Percentiles rank a stretch among this genome's conserved stretches.
Evolutionary conservation across 1,284 basidiomycete genomes (phyloP).

Genomic region (Melanopsichium pennsylvanicum): DNA sequence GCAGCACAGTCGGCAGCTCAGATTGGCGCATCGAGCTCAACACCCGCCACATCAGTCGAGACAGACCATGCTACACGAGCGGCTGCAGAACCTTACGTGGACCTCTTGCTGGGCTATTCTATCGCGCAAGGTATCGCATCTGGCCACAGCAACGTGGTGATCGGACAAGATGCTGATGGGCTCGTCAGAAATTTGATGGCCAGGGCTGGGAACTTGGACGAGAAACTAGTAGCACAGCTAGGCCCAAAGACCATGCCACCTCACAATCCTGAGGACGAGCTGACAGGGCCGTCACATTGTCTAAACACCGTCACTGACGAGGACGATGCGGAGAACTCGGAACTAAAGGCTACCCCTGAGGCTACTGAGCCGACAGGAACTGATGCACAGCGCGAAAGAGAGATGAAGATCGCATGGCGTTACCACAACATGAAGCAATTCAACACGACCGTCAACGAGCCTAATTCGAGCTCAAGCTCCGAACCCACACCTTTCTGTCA

Average conservation of each 20-base stretch:
- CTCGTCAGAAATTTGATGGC: conserved; percentile 59
- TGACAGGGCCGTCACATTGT: conserved; percentile 18
- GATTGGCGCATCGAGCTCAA: conserved; percentile 73
- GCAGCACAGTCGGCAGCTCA: conserved; percentile 41
- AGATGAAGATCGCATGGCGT: conserved; percentile 77
- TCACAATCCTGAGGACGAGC: neutral
- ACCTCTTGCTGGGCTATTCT: conserved; percentile 86
- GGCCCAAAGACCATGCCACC: neutral
- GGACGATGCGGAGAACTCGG: conserved; percentile 1
- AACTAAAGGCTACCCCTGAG: neutral
- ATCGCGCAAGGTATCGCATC: conserved; percentile 82
- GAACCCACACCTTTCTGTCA: conserved; percentile 71
- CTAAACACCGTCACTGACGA: conserved; percentile 31
- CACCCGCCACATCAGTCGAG: conserved; percentile 71
- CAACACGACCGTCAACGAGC: conserved; percentile 76
- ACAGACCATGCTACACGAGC: conserved; percentile 35
- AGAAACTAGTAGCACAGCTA: conserved; percentile 18
- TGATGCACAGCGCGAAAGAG: conserved; percentile 20
- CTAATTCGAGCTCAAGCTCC: neutral
- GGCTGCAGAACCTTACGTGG: conserved; percentile 74
- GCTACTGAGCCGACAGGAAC: neutral
- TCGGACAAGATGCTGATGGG: conserved; percentile 70
- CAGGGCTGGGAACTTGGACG: conserved; percentile 41
- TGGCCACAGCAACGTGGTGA: conserved; percentile 75
- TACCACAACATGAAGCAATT: conserved; percentile 92